Base-by-base conservation (phyloP, 2,329 filamentous ascomycete genomes). In the Didymella arachidicola region DNA sequence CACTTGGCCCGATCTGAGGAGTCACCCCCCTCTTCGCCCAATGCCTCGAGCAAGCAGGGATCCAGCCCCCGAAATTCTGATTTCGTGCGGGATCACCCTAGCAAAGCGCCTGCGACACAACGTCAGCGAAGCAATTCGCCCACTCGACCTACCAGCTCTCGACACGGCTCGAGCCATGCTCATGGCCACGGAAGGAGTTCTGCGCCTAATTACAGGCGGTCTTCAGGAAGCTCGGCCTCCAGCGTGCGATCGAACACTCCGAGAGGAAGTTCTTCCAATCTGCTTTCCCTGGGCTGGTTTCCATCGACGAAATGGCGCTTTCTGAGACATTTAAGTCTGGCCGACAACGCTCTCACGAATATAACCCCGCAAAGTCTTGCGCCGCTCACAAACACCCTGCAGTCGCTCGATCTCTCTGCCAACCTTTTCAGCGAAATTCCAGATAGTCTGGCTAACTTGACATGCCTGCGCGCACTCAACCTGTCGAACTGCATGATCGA, bases 401-500 rank as follows among this genome's bases (percentile, higher is more conserved):
- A 94, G 72, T 98, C 95, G 0, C 84, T 99, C 53, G 95, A 99
- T 75, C 81, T 99, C 45, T 98, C 95, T 0, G 88, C 88, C 49
- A 99, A 99, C 72, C 86, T 97, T 30, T 96, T 99, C 76, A 88
- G 87, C n/a, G 91, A 97, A 75, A 90, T 98, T 53, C 95, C 95
- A 1, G 95, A 98, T 75, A 95, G 91, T 69, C 81, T 99, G 57
- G 90, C 93, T 12, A 91, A 87, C 10, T 82, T 99, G 57, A 93
- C 92, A 19, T 89, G 92, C 27, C 84, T 99, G n/a, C 88, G 93
- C 64, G 93, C 95, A 25, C 81, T 99, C 53, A 98, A 99, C 71
- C 83, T 99, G 26, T 96, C 94, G 4, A 91, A 96, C 71, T 98
- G 94, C 83, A 97, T 98, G 93, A 98, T 99, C 63, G 91, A 94